These are phyloP conservation scores for Cercospora zeae-maydis DNA, from an alignment of 2,329 filamentous ascomycete genomes.

Conservation along the genomic window DNA sequence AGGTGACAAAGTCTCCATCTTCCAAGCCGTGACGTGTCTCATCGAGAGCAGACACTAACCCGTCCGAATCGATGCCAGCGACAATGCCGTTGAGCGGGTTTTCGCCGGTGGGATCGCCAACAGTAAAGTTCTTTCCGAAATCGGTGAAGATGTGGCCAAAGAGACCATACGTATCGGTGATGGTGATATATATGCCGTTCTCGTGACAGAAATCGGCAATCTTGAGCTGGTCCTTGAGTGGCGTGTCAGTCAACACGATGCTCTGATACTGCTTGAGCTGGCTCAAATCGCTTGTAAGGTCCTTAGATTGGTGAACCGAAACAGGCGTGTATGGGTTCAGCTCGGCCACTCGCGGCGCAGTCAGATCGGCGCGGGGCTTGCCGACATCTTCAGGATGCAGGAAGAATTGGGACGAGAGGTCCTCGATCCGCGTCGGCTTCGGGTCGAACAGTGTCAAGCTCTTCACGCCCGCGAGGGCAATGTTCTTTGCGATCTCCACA, in stretches of 20 bases:
- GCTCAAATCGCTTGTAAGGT: conserved; percentile 70
- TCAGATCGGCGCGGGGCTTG: conserved; percentile 82
- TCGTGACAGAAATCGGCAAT: conserved; percentile 92
- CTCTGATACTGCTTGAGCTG: conserved; percentile 89
- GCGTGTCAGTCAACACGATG: conserved; percentile 81
- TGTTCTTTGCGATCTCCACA: conserved; percentile 98
- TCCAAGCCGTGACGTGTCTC: conserved; percentile 93
- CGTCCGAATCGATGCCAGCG: conserved; percentile 82
- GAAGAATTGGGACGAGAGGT: conserved; percentile 97
- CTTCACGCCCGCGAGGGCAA: conserved; percentile 96
- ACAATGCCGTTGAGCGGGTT: conserved; percentile 83
- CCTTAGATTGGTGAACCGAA: conserved; percentile 61
- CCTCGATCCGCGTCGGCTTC: conserved; percentile 73
- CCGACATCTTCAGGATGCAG: conserved; percentile 82
- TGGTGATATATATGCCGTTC: conserved; percentile 86
- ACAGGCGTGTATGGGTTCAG: conserved; percentile 96
- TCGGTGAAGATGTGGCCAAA: conserved; percentile 97
- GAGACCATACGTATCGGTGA: conserved; percentile 84
- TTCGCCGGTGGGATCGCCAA: conserved; percentile 87
- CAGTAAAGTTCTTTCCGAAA: conserved; percentile 89
- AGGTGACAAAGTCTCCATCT: conserved; percentile 94
- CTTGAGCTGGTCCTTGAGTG: conserved; percentile 72
- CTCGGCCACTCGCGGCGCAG: conserved; percentile 84
- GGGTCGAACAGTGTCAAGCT: conserved; percentile 92
- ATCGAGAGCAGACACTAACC: conserved; percentile 86